phyloP scores from a whole-genome alignment of 1,284 basidiomycete species.

The Rhodotorula mucilaginosa region DNA sequence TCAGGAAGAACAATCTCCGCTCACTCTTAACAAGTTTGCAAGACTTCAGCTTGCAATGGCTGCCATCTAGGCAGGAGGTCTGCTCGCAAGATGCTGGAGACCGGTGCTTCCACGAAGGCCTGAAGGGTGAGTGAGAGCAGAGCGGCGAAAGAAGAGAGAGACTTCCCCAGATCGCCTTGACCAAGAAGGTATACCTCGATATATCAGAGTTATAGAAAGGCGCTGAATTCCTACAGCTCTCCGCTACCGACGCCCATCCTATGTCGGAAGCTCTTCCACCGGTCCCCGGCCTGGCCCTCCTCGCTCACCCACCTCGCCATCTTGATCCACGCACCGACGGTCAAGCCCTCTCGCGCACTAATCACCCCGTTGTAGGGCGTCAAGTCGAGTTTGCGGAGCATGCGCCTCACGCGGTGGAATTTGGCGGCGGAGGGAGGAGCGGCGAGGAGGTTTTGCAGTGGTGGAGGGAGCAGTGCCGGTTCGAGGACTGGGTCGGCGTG shows the following conservation, averaged over 20 bases:
- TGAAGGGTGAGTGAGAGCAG: too few relatives aligned
- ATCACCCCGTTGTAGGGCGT: conserved; percentile 64
- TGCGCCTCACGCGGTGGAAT: background rate
- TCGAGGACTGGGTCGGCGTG: conserved; percentile 4
- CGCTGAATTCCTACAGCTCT: too few relatives aligned
- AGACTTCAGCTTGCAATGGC: too few relatives aligned
- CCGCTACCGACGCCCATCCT: conserved; percentile 63
- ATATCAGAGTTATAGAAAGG: too few relatives aligned
- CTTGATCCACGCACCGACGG: conserved; percentile 70
- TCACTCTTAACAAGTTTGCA: too few relatives aligned
- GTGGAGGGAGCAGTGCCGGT: background rate
- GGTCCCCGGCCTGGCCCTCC: conserved; percentile 6
- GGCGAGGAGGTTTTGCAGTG: conserved; percentile 1
- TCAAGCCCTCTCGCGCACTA: conserved; percentile 58
- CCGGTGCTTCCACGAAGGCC: too few relatives aligned
- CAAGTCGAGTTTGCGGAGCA: conserved; percentile 10
- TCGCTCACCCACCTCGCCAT: conserved; percentile 64
- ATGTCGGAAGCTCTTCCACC: conserved; percentile 64
- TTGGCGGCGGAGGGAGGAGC: background rate
- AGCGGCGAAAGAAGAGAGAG: too few relatives aligned
- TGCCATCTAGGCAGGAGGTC: too few relatives aligned
- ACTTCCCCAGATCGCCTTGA: too few relatives aligned
- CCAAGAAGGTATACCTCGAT: too few relatives aligned
- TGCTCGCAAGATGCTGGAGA: too few relatives aligned
- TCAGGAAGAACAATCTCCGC: too few relatives aligned